phyloP scores from a whole-genome alignment of 495 filamentous ascomycete species.

The Hypoxylon fragiforme region DNA sequence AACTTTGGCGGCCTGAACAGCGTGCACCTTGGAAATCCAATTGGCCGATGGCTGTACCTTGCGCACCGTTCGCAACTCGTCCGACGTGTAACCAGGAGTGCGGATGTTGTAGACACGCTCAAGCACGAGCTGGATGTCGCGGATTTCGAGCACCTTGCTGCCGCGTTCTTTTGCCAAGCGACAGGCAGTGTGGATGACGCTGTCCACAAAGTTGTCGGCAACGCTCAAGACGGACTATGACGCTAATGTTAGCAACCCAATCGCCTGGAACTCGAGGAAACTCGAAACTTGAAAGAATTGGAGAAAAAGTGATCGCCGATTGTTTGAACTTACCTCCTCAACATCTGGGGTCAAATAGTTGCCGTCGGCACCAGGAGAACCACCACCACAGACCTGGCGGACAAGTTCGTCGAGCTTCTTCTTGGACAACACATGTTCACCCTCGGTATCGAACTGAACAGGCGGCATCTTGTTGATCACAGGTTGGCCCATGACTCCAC shows the following conservation, averaged over 20 bases:
- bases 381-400: conserved; percentile 85
- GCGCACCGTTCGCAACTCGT: conserved; percentile 90
- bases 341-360: conserved; percentile 82
- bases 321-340: conserved; percentile 80
- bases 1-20: conserved; percentile 88
- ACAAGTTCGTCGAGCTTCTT: conserved; percentile 96
- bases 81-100: conserved; percentile 89
- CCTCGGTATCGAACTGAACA: conserved; percentile 84
- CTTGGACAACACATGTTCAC: conserved; percentile 87
- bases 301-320: background rate
- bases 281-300: conserved; percentile 2
- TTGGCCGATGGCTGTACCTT: conserved; percentile 83
- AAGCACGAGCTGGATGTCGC: conserved; percentile 91
- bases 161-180: conserved; percentile 88
- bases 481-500: conserved; percentile 83
- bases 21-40: conserved; percentile 96
- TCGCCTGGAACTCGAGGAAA: background rate
- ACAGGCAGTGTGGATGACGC: conserved; percentile 82
- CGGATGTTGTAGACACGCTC: conserved; percentile 98
- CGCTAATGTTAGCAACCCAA: conserved; percentile 17
- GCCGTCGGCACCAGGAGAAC: conserved; percentile 66
- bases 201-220: conserved; percentile 93
- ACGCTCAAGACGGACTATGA: conserved; percentile 79
- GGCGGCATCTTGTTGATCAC: conserved; percentile 77
- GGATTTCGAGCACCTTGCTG: conserved; percentile 85